Percentiles rank a stretch among this genome's conserved stretches.
These are phyloP conservation scores for Physaria fendleri DNA, from an alignment of 345 rosid species.

Conservation along the genomic window DNA sequence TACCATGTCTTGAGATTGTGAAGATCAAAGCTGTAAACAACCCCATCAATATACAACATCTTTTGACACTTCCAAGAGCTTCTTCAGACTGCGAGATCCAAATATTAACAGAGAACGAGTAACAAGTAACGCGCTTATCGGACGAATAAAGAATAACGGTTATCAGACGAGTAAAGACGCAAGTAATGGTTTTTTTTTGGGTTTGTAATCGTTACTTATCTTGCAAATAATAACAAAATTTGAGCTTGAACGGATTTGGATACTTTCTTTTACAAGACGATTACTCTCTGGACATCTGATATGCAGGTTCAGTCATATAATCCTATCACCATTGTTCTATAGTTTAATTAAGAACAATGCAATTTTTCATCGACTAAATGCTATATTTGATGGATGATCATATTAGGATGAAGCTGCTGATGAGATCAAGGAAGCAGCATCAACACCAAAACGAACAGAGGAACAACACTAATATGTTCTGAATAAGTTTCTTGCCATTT, in stretches of 20 bases:
- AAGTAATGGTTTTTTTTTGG: too few species aligned
- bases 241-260: constrained; percentile 98
- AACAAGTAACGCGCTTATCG: too few species aligned
- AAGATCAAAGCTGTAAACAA: too few species aligned
- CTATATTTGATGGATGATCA: neutral
- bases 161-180: too few species aligned
- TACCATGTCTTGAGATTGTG: too few species aligned
- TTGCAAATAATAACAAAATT: constrained; percentile 86
- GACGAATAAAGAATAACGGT: too few species aligned
- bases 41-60: too few species aligned
- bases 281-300: constrained; percentile 96
- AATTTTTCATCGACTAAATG: neutral
- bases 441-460: constrained; percentile 62
- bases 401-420: constrained; percentile 83
- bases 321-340: neutral
- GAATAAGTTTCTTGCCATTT: constrained; percentile 9
- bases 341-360: neutral
- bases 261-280: constrained; percentile 95
- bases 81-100: too few species aligned
- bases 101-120: too few species aligned
- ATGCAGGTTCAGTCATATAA: constrained; percentile 58
- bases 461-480: constrained; percentile 48
- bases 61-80: too few species aligned
- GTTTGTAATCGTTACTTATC: neutral
- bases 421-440: constrained; percentile 72